These are phyloP conservation scores for Gonium pectorale DNA, from an alignment of 139 green algal genomes.

Conservation along the genomic window DNA sequence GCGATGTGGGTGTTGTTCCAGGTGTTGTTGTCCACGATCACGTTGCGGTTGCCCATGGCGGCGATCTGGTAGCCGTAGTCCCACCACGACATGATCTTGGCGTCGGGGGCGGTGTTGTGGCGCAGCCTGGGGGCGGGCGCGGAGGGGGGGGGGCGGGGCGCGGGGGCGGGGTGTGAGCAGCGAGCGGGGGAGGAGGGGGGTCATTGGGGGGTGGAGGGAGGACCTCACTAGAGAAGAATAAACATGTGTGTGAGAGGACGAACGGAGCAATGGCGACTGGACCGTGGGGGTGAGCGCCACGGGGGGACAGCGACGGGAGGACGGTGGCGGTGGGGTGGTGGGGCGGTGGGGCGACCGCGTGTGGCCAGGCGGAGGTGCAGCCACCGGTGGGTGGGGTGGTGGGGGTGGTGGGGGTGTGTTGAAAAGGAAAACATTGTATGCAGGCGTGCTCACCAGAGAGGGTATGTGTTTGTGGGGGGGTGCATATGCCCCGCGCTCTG, in stretches of 20 bases:
- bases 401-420: no score
- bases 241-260: neutral
- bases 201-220: no score
- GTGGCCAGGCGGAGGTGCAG: no score
- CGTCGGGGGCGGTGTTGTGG: slow-evolving; percentile 87
- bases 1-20: slow-evolving; percentile 98
- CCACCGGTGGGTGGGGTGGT: no score
- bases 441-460: no score
- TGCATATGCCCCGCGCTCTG: no score
- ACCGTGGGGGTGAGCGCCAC: neutral
- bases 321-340: no score
- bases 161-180: neutral
- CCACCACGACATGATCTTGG: slow-evolving; percentile 91
- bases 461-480: no score
- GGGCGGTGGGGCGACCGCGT: no score
- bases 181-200: neutral
- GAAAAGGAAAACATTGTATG: no score
- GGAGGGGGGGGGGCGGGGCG: neutral
- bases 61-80: slow-evolving; percentile 97
- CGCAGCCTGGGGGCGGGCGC: slow-evolving; percentile 77
- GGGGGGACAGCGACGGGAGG: no score
- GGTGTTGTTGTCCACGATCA: slow-evolving; percentile 97
- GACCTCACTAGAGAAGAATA: no score
- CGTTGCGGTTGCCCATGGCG: slow-evolving; percentile 91
- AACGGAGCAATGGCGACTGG: neutral